These are phyloP conservation scores for Garcia nutans DNA, from an alignment of 345 rosid species.

Conservation along the genomic window DNA sequence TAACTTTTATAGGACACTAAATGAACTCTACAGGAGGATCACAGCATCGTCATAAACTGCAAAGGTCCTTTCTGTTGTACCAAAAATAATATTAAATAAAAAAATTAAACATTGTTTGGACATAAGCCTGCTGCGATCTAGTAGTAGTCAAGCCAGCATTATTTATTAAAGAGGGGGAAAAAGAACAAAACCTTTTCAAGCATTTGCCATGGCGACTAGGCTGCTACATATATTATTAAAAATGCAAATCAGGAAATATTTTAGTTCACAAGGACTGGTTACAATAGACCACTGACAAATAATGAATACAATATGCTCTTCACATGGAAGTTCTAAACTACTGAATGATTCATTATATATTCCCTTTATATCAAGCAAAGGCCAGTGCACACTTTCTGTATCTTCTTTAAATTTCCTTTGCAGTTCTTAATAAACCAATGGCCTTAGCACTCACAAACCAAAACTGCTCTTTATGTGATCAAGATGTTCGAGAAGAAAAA, in stretches of 20 bases:
- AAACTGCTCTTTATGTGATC: background rate
- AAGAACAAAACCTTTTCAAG: too few relatives aligned
- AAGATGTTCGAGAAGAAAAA: background rate
- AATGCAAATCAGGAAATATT: background rate
- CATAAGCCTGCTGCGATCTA: too few relatives aligned
- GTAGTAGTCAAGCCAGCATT: too few relatives aligned
- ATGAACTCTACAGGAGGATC: too few relatives aligned
- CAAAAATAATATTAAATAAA: too few relatives aligned
- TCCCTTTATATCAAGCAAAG: background rate
- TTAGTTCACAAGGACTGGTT: background rate
- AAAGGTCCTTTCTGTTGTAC: too few relatives aligned
- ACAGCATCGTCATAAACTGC: too few relatives aligned
- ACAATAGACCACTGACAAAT: background rate
- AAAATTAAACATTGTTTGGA: too few relatives aligned
- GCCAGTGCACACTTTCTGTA: background rate
- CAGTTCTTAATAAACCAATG: background rate
- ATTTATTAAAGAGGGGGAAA: too few relatives aligned
- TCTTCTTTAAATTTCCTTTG: background rate
- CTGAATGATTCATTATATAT: background rate
- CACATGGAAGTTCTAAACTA: background rate
- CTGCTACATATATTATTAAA: too few relatives aligned
- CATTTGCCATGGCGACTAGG: too few relatives aligned
- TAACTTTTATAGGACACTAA: too few relatives aligned
- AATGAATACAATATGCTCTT: background rate
- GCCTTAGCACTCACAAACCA: background rate